Conservation (phyloP, 2,329 filamentous ascomycete species). For the Didymella lethalis region DNA sequence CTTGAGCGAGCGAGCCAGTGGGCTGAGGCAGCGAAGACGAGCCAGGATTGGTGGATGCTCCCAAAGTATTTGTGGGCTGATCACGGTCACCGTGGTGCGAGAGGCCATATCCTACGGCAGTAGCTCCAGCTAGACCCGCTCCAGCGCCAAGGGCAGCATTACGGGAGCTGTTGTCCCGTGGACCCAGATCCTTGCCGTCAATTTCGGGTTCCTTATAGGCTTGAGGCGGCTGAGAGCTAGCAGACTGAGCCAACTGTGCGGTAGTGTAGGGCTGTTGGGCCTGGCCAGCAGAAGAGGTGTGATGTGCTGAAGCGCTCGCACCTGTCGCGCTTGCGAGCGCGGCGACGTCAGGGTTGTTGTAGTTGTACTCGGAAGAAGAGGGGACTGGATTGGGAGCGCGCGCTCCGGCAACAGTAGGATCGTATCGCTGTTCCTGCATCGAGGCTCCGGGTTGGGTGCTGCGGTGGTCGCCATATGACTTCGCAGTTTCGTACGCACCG, state of each 20-base stretch:
- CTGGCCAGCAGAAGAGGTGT: conserved; percentile 1
- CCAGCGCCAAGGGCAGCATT: conserved; percentile 35
- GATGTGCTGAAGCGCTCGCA: not conserved
- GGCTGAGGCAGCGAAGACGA: conserved; percentile 13
- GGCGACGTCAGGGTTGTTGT: conserved; percentile 16
- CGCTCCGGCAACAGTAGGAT: conserved; percentile 34
- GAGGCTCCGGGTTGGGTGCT: conserved; percentile 41
- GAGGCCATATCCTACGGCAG: conserved; percentile 13
- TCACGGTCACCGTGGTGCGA: conserved; percentile 10
- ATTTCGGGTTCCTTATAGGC: conserved; percentile 14
- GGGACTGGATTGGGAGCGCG: conserved; percentile 33
- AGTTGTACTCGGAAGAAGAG: conserved; percentile 31
- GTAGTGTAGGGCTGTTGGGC: conserved; percentile 16
- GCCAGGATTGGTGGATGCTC: conserved; percentile 11
- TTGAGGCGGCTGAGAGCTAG: conserved; percentile 9
- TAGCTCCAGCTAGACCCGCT: conserved; percentile 22
- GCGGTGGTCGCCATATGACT: conserved; percentile 41
- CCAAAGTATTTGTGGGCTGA: conserved; percentile 1
- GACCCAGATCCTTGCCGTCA: conserved; percentile 10
- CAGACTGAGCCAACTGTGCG: conserved; percentile 12
- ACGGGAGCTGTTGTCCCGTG: conserved; percentile 26
- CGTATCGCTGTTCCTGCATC: conserved; percentile 45
- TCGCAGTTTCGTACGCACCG: conserved; percentile 45
- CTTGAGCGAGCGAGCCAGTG: conserved; percentile 4
- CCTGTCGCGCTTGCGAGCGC: conserved; percentile 15